phyloP scores from a whole-genome alignment of 345 rosid species.

The Pistacia atlantica region DNA sequence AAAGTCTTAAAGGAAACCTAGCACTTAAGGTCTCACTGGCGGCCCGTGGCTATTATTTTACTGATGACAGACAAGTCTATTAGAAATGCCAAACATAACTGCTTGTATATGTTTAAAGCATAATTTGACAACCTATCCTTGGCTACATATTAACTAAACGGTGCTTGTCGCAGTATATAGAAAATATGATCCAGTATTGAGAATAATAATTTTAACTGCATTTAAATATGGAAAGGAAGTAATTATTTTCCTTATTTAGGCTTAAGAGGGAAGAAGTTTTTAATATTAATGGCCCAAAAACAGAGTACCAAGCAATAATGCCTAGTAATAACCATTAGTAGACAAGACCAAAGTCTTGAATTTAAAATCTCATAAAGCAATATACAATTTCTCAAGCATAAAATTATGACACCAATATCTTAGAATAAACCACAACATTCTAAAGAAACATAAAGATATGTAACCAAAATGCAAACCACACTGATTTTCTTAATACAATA shows the following conservation, averaged over 20 bases:
- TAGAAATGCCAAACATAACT: neutral
- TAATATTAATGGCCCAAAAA: neutral
- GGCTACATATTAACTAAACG: neutral
- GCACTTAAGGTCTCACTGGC: neutral
- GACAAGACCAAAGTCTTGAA: neutral
- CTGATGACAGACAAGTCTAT: neutral
- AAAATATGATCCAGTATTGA: neutral
- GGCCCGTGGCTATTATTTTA: neutral
- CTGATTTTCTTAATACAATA: neutral
- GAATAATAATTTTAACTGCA: neutral
- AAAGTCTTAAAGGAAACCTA: neutral
- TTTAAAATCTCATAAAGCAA: neutral
- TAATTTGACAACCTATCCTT: neutral
- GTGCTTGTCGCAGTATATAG: neutral
- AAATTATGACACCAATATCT: neutral
- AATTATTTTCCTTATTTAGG: neutral
- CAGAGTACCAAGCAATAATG: neutral
- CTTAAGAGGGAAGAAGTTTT: neutral
- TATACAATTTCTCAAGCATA: neutral
- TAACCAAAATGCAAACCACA: neutral
- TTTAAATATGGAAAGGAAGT: neutral
- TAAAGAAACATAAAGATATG: neutral
- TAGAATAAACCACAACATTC: neutral
- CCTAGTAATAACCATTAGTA: neutral
- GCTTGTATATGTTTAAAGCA: neutral